These are phyloP conservation scores for Pichia deserticola DNA, from an alignment of 805 yeast genomes.

Conservation along the genomic window DNA sequence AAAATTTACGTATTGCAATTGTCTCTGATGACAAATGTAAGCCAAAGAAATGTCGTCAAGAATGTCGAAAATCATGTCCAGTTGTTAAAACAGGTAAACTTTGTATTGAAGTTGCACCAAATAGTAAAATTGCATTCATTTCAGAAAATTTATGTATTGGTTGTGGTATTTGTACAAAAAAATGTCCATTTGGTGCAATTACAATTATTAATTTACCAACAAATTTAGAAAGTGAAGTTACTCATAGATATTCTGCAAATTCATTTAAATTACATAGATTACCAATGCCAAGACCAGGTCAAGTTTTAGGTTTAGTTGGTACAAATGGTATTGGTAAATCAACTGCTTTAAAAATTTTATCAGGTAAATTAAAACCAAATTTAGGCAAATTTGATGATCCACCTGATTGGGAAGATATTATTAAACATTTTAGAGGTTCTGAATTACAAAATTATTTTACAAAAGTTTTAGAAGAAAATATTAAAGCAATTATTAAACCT, in stretches of 20 bases:
- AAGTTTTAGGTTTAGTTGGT: constrained; percentile 95
- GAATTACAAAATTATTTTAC: constrained; percentile 96
- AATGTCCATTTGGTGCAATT: constrained; percentile 97
- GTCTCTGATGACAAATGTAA: constrained; percentile 92
- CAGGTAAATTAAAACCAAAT: constrained; percentile 97
- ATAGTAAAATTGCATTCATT: constrained; percentile 86
- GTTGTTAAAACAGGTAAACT: constrained; percentile 96
- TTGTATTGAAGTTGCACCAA: constrained; percentile 93
- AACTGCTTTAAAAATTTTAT: constrained; percentile 91
- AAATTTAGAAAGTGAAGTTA: constrained; percentile 82
- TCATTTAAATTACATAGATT: constrained; percentile 94
- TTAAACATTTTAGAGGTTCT: constrained; percentile 89
- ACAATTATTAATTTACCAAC: constrained; percentile 94
- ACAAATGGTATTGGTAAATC: constrained; percentile 99
- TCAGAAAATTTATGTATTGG: constrained; percentile 95
- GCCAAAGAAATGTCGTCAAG: constrained; percentile 98
- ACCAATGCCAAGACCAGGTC: constrained; percentile 99
- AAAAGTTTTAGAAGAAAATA: constrained; percentile 85
- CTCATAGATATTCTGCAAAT: constrained; percentile 96
- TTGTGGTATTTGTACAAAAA: constrained; percentile 99
- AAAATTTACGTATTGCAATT: constrained; percentile 83
- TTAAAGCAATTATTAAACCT: constrained; percentile 96
- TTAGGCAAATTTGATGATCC: constrained; percentile 92
- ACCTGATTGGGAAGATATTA: constrained; percentile 94
- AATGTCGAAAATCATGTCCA: constrained; percentile 94